Conservation (phyloP, 2,329 filamentous ascomycete species). For the Cercospora nicotianae region DNA sequence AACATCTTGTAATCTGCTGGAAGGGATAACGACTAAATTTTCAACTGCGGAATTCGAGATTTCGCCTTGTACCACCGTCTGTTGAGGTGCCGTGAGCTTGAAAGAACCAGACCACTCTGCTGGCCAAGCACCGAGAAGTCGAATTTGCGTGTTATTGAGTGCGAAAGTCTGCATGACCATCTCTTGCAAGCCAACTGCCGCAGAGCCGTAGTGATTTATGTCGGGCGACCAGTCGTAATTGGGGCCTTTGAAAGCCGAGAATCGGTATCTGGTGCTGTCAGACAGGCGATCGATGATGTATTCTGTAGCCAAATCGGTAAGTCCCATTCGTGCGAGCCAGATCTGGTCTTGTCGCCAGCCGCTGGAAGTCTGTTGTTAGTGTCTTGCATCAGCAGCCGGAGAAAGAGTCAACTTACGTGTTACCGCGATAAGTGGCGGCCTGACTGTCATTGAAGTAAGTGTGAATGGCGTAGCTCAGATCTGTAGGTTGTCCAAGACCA, state of each 20-base stretch:
- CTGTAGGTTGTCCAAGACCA: not conserved
- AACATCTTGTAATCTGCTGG: not conserved
- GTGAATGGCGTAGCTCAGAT: not conserved
- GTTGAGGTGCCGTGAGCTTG: not conserved
- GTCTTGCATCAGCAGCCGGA: too few species aligned
- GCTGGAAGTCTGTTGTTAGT: not conserved
- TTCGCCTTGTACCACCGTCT: not conserved
- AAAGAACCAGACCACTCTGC: not conserved
- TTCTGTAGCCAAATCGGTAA: not conserved
- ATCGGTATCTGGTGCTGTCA: not conserved
- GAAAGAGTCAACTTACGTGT: not conserved
- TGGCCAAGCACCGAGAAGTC: not conserved
- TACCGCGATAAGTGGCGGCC: not conserved
- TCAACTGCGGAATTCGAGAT: not conserved
- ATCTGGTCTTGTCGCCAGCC: conserved; percentile 1
- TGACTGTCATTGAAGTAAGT: not conserved
- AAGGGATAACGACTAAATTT: not conserved
- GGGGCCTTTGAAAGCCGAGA: not conserved
- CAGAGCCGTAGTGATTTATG: not conserved
- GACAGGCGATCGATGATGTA: not conserved
- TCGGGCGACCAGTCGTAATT: not conserved
- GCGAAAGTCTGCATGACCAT: conserved; percentile 1
- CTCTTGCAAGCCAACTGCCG: not conserved
- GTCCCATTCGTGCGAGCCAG: not conserved
- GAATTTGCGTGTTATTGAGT: not conserved